Base-by-base conservation (phyloP, 2,329 filamentous ascomycete species). In the Botrytis pseudocinerea region DNA sequence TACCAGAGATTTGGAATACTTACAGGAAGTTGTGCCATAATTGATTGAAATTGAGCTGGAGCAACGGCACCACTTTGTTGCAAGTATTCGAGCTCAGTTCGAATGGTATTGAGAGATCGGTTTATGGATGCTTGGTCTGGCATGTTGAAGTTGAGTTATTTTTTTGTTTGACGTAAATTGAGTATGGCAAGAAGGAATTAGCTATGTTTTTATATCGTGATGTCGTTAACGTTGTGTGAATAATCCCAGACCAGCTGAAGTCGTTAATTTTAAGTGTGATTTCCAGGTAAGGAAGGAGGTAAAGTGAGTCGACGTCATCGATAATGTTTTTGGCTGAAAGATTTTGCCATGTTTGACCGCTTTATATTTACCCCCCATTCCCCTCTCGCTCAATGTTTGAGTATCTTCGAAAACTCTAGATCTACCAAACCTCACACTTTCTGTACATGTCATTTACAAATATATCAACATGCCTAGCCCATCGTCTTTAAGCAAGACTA, bases 21-120 rank as follows among this genome's bases (percentile, higher is more conserved):
- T 75, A 81, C 80, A 16, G 81, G 80, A n/a, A 82, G 73, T 72
- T 81, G 80, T 38, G 79, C 79, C 74, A 79, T 76, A 54, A 82
- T 82, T 12, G 77, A 78, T 51, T 80, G 75, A 40, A 80, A 77
- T 73, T 82, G 80, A n/a, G 77, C 74, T 2, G 76, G 76, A 32
- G 75, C 76, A 8, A 82, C 66, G 3, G 81, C 77, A 48, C 78
- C 79, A 25, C 74, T 75, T 44, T 79, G 79, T 60, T 79, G 77
- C 20, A 82, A 76, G 74, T 77, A 82, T 71, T 82, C 79, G 16
- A 76, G 70, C 62, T 78, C 76, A 0, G 77, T 79, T 16, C 73
- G 73, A 59, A 79, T 76, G 20, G 75, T 77, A 60, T 74, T 76
- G 42, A 80, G 69, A 48, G 78, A 80, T 48, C 76, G 77, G 28